phyloP scores from a whole-genome alignment of 2,329 filamentous ascomycete species.

The Paracoccidioides brasiliensis region DNA sequence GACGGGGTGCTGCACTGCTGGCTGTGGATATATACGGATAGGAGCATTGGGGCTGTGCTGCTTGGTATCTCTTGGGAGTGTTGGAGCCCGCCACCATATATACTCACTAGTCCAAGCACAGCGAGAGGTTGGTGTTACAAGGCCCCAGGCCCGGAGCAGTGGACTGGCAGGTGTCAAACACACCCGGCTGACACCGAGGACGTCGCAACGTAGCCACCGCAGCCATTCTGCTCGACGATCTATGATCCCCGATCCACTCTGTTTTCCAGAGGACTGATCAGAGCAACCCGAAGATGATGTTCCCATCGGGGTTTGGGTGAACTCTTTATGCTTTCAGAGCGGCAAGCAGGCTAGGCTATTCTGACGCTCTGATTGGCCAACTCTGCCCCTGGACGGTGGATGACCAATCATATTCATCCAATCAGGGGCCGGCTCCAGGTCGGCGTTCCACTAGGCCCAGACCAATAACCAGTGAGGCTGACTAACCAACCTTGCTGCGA shows the following conservation, averaged over 20 bases:
- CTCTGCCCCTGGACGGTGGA: not conserved
- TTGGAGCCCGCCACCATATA: not conserved
- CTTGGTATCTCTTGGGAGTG: not conserved
- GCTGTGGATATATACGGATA: not conserved
- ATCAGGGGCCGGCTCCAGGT: not conserved
- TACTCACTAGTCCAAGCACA: not conserved
- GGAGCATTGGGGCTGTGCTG: not conserved
- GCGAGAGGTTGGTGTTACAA: not conserved
- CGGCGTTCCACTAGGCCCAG: no score
- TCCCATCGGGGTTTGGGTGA: not conserved
- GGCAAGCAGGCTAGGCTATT: not conserved
- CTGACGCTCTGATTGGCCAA: not conserved
- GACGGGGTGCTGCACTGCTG: not conserved
- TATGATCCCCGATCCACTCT: not conserved
- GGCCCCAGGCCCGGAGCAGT: not conserved
- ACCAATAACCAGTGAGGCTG: not conserved
- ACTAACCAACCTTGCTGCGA: not conserved
- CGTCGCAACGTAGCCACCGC: conserved; percentile 1
- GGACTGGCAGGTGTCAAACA: not conserved
- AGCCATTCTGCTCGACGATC: not conserved
- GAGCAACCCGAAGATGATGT: not conserved
- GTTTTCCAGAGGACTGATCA: not conserved
- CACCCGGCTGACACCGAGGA: not conserved
- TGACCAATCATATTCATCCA: not conserved
- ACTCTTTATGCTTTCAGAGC: not conserved